phyloP scores from a whole-genome alignment of 768 basidiomycete species.

The Suillus plorans region DNA sequence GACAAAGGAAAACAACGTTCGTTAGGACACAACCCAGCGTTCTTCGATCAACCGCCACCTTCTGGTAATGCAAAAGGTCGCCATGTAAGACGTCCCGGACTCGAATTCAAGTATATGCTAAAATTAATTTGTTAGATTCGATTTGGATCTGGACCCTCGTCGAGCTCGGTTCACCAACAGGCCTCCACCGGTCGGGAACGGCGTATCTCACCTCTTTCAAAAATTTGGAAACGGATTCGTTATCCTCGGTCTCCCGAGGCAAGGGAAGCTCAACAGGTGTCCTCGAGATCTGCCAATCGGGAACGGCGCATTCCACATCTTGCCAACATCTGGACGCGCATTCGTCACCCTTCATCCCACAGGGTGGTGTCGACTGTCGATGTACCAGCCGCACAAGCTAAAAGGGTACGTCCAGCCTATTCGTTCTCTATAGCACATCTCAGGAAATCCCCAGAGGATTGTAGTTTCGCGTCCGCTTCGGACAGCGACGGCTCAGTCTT shows the following conservation, averaged over 20 bases:
- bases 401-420: neutral
- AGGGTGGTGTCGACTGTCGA: too few relatives aligned
- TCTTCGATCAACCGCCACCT: neutral
- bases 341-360: neutral
- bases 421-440: neutral
- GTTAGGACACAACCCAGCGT: neutral
- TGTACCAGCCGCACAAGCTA: neutral
- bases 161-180: neutral
- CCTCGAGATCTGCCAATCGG: neutral
- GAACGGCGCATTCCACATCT: neutral
- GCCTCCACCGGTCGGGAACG: neutral
- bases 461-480: neutral
- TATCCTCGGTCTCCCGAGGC: neutral
- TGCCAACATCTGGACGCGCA: neutral
- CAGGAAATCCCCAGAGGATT: neutral
- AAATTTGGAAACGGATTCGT: neutral
- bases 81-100: neutral
- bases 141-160: neutral
- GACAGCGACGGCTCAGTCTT: neutral
- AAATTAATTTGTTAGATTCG: neutral
- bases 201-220: neutral
- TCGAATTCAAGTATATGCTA: neutral
- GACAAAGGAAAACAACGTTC: neutral
- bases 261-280: neutral
- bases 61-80: neutral